phyloP scores from a whole-genome alignment of 2,329 filamentous ascomycete genomes.

The Cordyceps farinosa region DNA sequence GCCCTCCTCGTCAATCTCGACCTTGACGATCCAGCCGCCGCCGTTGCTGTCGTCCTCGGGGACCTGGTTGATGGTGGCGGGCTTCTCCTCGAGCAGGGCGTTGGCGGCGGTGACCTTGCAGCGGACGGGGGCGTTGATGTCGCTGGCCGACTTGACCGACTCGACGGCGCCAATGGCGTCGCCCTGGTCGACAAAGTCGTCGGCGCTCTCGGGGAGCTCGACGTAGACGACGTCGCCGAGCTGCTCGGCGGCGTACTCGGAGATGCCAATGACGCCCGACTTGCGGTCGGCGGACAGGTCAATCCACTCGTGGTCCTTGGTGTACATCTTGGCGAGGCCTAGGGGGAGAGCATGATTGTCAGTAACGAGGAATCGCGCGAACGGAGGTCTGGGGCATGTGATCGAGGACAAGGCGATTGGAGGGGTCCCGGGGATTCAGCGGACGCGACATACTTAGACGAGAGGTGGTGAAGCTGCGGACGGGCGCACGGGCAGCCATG shows the following conservation, averaged over 20 bases:
- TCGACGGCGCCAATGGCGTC: constrained; percentile 93
- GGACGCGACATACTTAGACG: constrained; percentile 32
- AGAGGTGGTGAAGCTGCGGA: constrained; percentile 39
- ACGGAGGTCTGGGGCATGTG: neutral
- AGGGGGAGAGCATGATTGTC: constrained; percentile 3
- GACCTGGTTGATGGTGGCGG: constrained; percentile 81
- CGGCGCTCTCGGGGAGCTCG: constrained; percentile 71
- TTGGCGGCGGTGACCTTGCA: constrained; percentile 78
- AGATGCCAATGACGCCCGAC: constrained; percentile 80
- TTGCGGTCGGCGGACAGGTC: constrained; percentile 80
- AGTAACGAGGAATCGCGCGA: neutral
- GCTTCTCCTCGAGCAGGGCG: constrained; percentile 73
- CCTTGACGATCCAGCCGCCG: constrained; percentile 90
- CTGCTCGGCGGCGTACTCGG: constrained; percentile 82
- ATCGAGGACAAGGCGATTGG: neutral
- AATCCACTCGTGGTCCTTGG: constrained; percentile 97
- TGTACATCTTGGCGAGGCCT: constrained; percentile 79
- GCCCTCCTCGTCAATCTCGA: constrained; percentile 66
- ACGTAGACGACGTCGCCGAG: constrained; percentile 97
- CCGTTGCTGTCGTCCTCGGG: constrained; percentile 72
- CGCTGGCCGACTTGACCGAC: constrained; percentile 96
- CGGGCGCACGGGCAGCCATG: constrained; percentile 38
- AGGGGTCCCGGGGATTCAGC: neutral
- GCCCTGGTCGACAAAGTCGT: constrained; percentile 65
- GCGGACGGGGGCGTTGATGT: constrained; percentile 85